Evolutionary conservation across 2,329 filamentous ascomycete genomes (phyloP).

Genomic region (Trichoderma sp.): DNA sequence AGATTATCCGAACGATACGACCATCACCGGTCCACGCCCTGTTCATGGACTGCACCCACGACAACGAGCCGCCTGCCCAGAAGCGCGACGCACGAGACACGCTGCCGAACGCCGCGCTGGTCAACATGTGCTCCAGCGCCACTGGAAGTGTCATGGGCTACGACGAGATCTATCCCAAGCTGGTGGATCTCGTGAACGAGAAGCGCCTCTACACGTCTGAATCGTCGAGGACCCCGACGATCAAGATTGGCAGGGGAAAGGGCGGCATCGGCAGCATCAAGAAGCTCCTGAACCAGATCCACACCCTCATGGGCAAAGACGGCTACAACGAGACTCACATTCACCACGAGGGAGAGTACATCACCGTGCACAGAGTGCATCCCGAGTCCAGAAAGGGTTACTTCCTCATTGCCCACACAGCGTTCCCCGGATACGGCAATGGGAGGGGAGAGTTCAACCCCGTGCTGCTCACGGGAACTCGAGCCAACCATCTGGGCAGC

Average conservation of each 20-base stretch:
- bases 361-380: conserved; percentile 94
- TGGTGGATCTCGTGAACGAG: conserved; percentile 92
- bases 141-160: conserved; percentile 98
- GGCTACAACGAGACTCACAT: conserved; percentile 95
- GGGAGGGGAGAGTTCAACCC: conserved; percentile 79
- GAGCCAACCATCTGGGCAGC: conserved; percentile 81
- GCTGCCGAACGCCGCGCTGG: conserved; percentile 87
- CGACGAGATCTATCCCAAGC: conserved; percentile 90
- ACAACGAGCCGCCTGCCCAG: conserved; percentile 94
- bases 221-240: conserved; percentile 62
- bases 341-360: conserved; percentile 93
- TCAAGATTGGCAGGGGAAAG: conserved; percentile 70
- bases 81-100: conserved; percentile 94
- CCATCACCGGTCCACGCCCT: conserved; percentile 88
- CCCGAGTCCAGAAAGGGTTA: conserved; percentile 90
- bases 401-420: conserved; percentile 94
- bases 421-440: conserved; percentile 86
- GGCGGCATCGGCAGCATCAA: conserved; percentile 88
- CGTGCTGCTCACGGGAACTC: conserved; percentile 79
- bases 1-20: conserved; percentile 79
- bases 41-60: conserved; percentile 99
- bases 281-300: conserved; percentile 91
- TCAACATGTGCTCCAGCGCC: conserved; percentile 93
- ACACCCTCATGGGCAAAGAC: conserved; percentile 92
- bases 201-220: conserved; percentile 79